Conservation (phyloP, 305 asterid species). For the Fraxinus platypoda region DNA sequence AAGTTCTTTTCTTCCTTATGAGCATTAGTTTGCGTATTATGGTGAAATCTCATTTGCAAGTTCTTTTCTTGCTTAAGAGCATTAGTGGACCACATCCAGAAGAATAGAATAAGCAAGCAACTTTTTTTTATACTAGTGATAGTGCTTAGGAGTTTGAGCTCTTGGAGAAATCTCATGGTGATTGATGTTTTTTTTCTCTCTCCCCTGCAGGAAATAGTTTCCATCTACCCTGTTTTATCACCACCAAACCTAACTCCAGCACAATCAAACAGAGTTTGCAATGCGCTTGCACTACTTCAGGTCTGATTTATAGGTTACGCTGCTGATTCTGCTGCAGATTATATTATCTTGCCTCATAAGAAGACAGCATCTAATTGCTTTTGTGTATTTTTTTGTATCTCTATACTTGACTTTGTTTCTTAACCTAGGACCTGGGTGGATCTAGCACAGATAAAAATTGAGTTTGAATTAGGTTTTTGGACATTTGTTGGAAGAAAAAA, state of each 20-base stretch:
- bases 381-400: not conserved
- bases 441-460: not conserved
- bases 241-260: constrained; percentile 93
- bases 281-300: constrained; percentile 99
- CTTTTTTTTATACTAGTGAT: too few relatives aligned
- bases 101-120: too few relatives aligned
- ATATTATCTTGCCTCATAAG: not conserved
- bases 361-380: not conserved
- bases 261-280: constrained; percentile 96
- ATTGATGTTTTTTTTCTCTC: constrained; percentile 17
- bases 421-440: not conserved
- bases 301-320: constrained; percentile 26
- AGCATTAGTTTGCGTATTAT: not conserved
- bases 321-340: not conserved
- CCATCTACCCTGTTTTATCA: constrained; percentile 89
- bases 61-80: not conserved
- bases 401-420: not conserved
- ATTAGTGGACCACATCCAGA: not conserved
- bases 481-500: not conserved
- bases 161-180: not conserved
- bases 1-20: too few relatives aligned
- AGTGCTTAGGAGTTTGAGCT: too few relatives aligned
- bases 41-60: not conserved
- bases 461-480: not conserved
- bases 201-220: constrained; percentile 78